Base-by-base conservation (phyloP, 371 early-diverging fungal species). In the Rhizomucor pusillus region DNA sequence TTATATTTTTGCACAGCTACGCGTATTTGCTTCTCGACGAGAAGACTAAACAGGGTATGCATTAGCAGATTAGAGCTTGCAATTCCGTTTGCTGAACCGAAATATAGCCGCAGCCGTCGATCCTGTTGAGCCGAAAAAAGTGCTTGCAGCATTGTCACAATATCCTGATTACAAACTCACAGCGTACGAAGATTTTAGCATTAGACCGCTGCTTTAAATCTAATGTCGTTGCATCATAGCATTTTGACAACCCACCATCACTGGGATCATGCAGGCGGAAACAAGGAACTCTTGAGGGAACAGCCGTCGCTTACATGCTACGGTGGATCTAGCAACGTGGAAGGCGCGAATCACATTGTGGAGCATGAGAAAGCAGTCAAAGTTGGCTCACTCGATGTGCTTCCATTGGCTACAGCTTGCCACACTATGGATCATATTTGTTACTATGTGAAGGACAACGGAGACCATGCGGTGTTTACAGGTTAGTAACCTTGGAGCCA, bases 361-460 rank as follows among this genome's bases (percentile, higher is more conserved):
- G 20, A 29, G 1, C 6, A 52, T 43, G 29, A 58, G 12, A 43
- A 50, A 16, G 34, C 50, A 9, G 23, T 91, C 69, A 73, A 76
- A 33, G 49, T 93, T 11, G 90, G 92, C 47, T 62, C 63, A 1
- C 60, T 90, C 20, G 65, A 69, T 1, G 57, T 88, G 11, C 68
- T 68, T 9, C 73, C 87, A 0, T 53, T 88, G 0, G 63, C 70
- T 60, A 94, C 94, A 1, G 70, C 75, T 23, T 88, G 95, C 48
- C 96, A 95, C 65, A 95, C 96, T 6, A 81, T 76, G 59, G 91
- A 94, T 47, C 87, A 87, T 57, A 81, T 92, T 10, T 84, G 86
- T 51, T 94, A 87, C 71, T 90, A 81, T 63, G 82, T 91, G 20
- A 72, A 62, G 36, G 86, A 82, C 40, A 34, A 37, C 11, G 62